Base-by-base conservation (phyloP, 345 rosid genomes). In the Aquilaria malaccensis region DNA sequence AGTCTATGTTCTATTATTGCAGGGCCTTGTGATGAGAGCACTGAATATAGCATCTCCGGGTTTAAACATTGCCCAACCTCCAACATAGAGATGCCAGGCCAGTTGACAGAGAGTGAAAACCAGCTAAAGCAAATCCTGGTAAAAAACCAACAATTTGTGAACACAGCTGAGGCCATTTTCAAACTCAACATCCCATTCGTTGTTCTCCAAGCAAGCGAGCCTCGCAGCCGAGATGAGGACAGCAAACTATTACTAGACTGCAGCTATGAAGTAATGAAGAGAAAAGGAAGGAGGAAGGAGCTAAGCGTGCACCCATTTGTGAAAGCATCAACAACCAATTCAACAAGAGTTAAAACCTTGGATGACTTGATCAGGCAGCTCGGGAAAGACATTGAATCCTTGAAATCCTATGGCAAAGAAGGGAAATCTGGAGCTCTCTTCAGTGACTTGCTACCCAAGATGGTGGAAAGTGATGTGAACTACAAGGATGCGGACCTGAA, bases 81-180 rank as follows among this genome's bases (percentile, higher is more conserved):
- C 1, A 58, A 33, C 55, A 5, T 47, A 32, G 71, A 74, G 72
- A 58, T 47, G 45, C 71, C 66, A 64, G 79, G 80, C 74, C 79
- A 70, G 33, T 60, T 90, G 52, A 79, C 87, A 32, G 89, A 81
- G 66, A 67, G 74, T 31, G 95, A 90, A 71, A 73, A 62, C 60
- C 76, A 46, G 60, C 86, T 94, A 14, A 86, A 85, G 86, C 81
- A 69, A 48, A 80, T 86, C 72, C 67, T 90, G 41, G 45, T 75
- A 60, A 81, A 79, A 71, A 84, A 84, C 69, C 90, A 82, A 52
- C 61, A 80, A 61, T 88, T 90, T 70, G 66, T 90, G 31, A 70
- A 85, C 80, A 86, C 97, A 6, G 85, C 89, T 59, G 82, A 90
- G 64, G 87, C 93, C 51, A 87, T 85, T 52, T 86, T 86, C 93